Evolutionary conservation across 768 basidiomycete species (phyloP), one percentile per base, ranked within the genome.

Genomic region (Amanita thiersii): DNA sequence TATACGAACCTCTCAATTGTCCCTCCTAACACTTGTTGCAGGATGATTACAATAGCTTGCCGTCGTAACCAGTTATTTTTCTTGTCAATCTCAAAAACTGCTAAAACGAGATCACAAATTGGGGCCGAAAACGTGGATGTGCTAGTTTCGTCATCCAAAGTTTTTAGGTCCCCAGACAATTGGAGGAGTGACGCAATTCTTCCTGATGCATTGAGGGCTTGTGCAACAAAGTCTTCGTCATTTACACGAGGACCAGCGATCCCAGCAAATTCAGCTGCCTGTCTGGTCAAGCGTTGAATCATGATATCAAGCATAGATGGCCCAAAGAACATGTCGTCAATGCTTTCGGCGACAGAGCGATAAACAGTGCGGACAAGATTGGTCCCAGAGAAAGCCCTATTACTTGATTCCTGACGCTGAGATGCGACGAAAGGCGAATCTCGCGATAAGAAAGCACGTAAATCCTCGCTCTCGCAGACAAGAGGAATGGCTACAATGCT

Each of bases 311-410:
- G 63, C 89, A 96, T 92, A 1, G 90, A 92, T 2, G 87, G 93
- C 2, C 89, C 92, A 50, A 94, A 90, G 62, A 94, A 83, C 75
- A 96, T 89, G 59, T 98, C 96, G 58, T 99, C 96, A 52, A 98
- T 82, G 57, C 91, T 92, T 48, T 89, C 87, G 4, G 94, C 78
- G 34, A 99, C 87, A 18, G 90, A 88, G 21, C 84, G 81, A 56
- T 94, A 98, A 44, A 99, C 75, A 17, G 80, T 84, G 41, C 82
- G 81, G 40, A 97, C 87, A 26, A 96, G 70, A 43, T 79, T 80
- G 10, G 77, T 77, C 5, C 83, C 81, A 14, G 81, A 78, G 52
- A 83, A 81, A 8, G 65, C 44, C 2, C 52, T 46, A 1, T 60
- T 32, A 9, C 46, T 50, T 37, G 66, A 63, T 14, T 58, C 61